Evolutionary conservation across 1,284 basidiomycete species (phyloP).

Genomic region (Mycena citricolor): DNA sequence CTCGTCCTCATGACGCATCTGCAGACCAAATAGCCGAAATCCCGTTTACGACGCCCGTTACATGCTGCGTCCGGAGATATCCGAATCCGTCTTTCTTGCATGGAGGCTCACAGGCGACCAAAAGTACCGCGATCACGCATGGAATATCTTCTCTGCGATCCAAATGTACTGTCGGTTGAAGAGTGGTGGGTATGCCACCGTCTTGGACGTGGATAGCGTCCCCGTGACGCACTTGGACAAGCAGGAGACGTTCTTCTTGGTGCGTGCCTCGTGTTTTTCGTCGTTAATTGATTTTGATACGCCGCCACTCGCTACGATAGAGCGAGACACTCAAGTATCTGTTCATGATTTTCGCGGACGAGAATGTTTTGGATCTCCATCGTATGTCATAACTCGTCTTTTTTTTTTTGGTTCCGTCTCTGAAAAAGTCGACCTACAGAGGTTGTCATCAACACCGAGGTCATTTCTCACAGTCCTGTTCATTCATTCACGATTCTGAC

Average conservation of each 20-base stretch:
- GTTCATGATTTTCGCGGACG: slow-evolving; percentile 84
- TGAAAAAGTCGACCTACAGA: slow-evolving; percentile 42
- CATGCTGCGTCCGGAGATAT: slow-evolving; percentile 91
- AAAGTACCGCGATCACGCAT: slow-evolving; percentile 78
- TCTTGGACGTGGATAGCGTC: slow-evolving; percentile 70
- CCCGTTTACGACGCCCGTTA: slow-evolving; percentile 84
- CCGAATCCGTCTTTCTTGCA: slow-evolving; percentile 91
- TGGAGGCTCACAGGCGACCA: slow-evolving; percentile 85
- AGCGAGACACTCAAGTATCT: slow-evolving; percentile 96
- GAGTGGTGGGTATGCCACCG: slow-evolving; percentile 67
- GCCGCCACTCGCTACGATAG: slow-evolving; percentile 33
- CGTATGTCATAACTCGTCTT: slow-evolving; percentile 44
- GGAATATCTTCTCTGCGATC: slow-evolving; percentile 77
- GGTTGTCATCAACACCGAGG: slow-evolving; percentile 93
- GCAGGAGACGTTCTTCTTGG: slow-evolving; percentile 96
- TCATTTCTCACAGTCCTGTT: slow-evolving; percentile 30
- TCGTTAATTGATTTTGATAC: background rate
- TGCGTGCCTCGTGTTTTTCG: slow-evolving; percentile 35
- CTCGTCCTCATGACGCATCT: background rate
- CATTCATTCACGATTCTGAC: background rate
- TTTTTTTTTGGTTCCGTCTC: background rate
- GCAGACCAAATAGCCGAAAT: slow-evolving; percentile 44
- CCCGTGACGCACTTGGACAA: slow-evolving; percentile 76
- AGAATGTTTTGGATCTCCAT: slow-evolving; percentile 68
- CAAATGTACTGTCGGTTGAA: slow-evolving; percentile 63